A percentile compares a stretch with the other conserved stretches of the same genome.
Evolutionary conservation across 2,329 filamentous ascomycete species (phyloP).

Genomic region (Shiraia bambusicola): DNA sequence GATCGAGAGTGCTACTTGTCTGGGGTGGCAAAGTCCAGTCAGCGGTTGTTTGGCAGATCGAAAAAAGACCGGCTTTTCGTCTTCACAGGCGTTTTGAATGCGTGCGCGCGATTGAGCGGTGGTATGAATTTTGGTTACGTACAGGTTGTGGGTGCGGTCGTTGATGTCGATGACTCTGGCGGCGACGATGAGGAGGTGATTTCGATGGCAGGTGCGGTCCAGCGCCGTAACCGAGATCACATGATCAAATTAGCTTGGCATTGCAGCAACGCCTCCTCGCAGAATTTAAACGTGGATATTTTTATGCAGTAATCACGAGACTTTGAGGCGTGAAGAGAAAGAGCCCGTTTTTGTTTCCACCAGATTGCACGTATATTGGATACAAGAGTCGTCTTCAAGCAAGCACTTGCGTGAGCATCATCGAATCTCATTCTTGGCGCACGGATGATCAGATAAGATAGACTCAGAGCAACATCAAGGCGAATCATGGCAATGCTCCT

Average conservation of each 20-base stretch:
- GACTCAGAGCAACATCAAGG: background rate
- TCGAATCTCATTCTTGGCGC: slow-evolving; percentile 1
- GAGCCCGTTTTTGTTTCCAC: no score
- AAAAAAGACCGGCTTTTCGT: slow-evolving; percentile 2
- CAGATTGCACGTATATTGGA: background rate
- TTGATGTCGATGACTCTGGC: slow-evolving; percentile 36
- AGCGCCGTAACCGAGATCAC: slow-evolving; percentile 28
- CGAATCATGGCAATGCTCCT: background rate
- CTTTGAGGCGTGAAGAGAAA: no score
- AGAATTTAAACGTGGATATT: no score
- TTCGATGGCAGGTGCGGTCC: slow-evolving; percentile 31
- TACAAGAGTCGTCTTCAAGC: background rate
- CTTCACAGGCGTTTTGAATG: slow-evolving; percentile 6
- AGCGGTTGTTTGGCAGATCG: slow-evolving; percentile 18
- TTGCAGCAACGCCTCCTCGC: no score
- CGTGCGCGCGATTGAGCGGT: slow-evolving; percentile 8
- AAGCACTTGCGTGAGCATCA: background rate
- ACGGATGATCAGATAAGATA: slow-evolving; percentile 22
- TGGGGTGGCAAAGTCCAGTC: slow-evolving; percentile 39
- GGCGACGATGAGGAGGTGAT: slow-evolving; percentile 25
- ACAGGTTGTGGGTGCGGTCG: slow-evolving; percentile 38
- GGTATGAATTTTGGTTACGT: slow-evolving; percentile 39
- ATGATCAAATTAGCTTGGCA: slow-evolving; percentile 21
- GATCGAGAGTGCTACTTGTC: slow-evolving; percentile 25
- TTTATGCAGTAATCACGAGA: no score